phyloP scores from a whole-genome alignment of 495 filamentous ascomycete genomes.

The Parachaetomium inaequale region DNA sequence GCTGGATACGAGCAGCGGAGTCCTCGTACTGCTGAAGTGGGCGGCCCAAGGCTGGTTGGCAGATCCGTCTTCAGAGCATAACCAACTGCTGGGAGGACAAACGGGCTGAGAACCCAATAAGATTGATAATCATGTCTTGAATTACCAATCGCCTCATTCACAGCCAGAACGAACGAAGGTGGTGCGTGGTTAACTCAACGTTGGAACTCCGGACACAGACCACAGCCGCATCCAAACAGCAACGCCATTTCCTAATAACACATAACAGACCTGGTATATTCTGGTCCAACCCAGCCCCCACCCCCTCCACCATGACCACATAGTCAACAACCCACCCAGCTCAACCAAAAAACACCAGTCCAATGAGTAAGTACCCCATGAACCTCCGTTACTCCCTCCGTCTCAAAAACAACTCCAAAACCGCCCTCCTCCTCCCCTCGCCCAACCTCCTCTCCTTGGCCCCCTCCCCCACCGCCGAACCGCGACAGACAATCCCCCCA shows the following conservation, averaged over 20 bases:
- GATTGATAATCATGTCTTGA: no score
- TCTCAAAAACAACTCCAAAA: constrained; percentile 43
- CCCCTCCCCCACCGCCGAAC: constrained; percentile 22
- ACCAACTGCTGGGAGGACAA: no score
- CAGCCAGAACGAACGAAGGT: no score
- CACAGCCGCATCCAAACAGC: not conserved
- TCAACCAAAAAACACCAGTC: not conserved
- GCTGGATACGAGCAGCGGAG: no score
- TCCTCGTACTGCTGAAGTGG: no score
- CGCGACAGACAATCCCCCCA: constrained; percentile 43
- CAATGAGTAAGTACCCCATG: no score
- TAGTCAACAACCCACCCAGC: not conserved
- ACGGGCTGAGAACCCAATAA: no score
- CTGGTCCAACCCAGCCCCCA: not conserved
- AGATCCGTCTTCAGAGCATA: no score
- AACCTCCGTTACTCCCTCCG: not conserved
- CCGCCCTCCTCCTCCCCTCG: constrained; percentile 42
- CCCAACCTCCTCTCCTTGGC: constrained; percentile 43
- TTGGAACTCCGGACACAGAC: no score
- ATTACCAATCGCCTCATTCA: no score
- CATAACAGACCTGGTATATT: not conserved
- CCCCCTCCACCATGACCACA: not conserved
- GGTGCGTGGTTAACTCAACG: not conserved
- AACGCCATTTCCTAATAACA: not conserved
- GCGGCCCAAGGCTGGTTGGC: no score